Conservation (phyloP, 768 basidiomycete species). For the Gloeophyllum trabeum region DNA sequence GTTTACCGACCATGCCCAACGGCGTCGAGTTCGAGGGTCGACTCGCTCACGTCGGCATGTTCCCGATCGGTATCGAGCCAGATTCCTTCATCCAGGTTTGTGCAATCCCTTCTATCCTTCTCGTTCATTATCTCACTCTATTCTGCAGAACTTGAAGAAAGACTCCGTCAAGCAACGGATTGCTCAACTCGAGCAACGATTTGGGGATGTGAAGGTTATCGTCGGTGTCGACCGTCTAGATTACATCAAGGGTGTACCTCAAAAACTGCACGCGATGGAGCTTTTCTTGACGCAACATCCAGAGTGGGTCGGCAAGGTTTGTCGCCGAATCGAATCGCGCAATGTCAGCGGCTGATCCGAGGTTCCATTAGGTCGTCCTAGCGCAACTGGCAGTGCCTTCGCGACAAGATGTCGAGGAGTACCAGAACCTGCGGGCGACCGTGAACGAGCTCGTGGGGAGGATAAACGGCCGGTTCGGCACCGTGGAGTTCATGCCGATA, state of each 20-base stretch:
- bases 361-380: conserved; percentile 61
- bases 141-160: conserved; percentile 60
- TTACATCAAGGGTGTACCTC: conserved; percentile 99
- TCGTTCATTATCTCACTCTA: not conserved
- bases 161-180: conserved; percentile 76
- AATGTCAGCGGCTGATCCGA: too few relatives aligned
- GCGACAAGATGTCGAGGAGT: conserved; percentile 97
- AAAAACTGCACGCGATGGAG: conserved; percentile 94
- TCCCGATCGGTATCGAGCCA: conserved; percentile 98
- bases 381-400: conserved; percentile 97
- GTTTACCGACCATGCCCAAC: conserved; percentile 94
- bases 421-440: conserved; percentile 90
- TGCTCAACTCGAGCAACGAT: conserved; percentile 74
- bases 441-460: conserved; percentile 98
- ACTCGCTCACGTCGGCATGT: conserved; percentile 94
- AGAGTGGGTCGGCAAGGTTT: conserved; percentile 96
- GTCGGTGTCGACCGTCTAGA: conserved; percentile 97
- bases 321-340: too few relatives aligned
- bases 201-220: conserved; percentile 92
- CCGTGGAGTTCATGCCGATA: conserved; percentile 99
- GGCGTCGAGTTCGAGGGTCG: conserved; percentile 95
- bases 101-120: not conserved
- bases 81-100: conserved; percentile 75
- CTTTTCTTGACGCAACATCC: conserved; percentile 96
- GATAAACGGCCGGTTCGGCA: conserved; percentile 97